Evolutionary conservation across 2,329 filamentous ascomycete genomes (phyloP), one percentile per base, ranked within the genome.

Genomic region (Leptodontidium sp.): DNA sequence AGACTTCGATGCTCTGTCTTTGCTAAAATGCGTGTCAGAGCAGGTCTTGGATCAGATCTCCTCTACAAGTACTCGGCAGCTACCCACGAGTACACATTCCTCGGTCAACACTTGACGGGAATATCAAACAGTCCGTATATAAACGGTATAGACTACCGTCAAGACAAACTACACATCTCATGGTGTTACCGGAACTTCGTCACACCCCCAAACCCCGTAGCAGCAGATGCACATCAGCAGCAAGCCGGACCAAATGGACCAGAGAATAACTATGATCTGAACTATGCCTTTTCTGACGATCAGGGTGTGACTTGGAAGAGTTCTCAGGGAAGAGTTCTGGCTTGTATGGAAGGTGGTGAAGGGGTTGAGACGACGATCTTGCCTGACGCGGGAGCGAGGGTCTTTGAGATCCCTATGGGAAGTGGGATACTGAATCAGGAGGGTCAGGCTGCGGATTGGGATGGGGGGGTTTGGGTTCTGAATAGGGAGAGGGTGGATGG

Each of bases 151-250:
- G 71, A 73, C 38, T 74, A 70, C 58, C 64, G 71, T n/a, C 11
- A 69, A 6, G 61, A 38, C 11, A 68, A 67, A 8, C 57, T 77
- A 2, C 70, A 76, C 24, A 64, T 75, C 38, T 75, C 75, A 12
- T 77, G 75, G 75, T 75, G 73, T 52, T 75, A 77, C 38, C 69
- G 74, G 4, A 73, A 73, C 24, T 75, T 73, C 66, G 49, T 75
- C 14, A n/a, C 47, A 1, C 61, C 71, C 35, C 58, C 64, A 26
- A 26, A 49, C 35, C 61, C 67, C 24, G 55, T 68, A 26, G 58
- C 47, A 17, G 24, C 62, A 45, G 57, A 71, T 62, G 71, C 74
- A 11, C 74, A 77, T 66, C 76, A 76, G 64, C 71, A 75, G n/a
- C 74, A 75, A 70, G 74, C 72, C 15, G 74, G 74, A 17, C 75